Conservation (phyloP, 2,329 filamentous ascomycete species). For the Colletotrichum sp. region DNA sequence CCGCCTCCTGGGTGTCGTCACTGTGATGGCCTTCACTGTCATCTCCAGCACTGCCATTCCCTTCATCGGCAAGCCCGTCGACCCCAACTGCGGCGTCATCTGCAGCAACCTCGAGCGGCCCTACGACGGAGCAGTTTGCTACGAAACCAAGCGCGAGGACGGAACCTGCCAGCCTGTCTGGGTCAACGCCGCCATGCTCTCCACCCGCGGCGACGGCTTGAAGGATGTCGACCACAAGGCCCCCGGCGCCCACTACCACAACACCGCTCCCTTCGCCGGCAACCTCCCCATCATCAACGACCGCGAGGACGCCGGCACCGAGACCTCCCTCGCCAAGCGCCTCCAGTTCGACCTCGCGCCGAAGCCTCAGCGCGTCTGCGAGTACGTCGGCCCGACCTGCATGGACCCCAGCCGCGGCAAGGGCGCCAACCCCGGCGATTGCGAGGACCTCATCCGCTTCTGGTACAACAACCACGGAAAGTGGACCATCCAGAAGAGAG, state of each 20-base stretch:
- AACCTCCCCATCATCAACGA: not conserved
- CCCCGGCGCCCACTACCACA: not conserved
- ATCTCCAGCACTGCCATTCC: not conserved
- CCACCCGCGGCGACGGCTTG: not conserved
- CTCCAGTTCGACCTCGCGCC: not conserved
- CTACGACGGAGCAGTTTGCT: not conserved
- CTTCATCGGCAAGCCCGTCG: not conserved
- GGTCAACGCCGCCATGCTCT: not conserved
- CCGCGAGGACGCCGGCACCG: not conserved
- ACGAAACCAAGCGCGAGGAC: not conserved
- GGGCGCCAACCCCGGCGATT: not conserved
- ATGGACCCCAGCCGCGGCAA: not conserved
- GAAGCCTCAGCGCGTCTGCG: not conserved
- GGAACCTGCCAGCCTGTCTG: not conserved
- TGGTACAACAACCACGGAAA: not conserved
- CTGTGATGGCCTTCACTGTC: not conserved
- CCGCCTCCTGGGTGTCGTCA: not conserved
- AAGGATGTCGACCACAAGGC: not conserved
- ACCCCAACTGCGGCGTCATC: not conserved
- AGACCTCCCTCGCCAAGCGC: not conserved
- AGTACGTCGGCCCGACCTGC: not conserved
- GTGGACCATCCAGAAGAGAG: not conserved
- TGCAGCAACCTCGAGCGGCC: not conserved
- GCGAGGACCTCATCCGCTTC: not conserved
- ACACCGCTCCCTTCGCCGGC: not conserved